phyloP scores from a whole-genome alignment of 108 stramenopile species.

The Nitzschia sp. region DNA sequence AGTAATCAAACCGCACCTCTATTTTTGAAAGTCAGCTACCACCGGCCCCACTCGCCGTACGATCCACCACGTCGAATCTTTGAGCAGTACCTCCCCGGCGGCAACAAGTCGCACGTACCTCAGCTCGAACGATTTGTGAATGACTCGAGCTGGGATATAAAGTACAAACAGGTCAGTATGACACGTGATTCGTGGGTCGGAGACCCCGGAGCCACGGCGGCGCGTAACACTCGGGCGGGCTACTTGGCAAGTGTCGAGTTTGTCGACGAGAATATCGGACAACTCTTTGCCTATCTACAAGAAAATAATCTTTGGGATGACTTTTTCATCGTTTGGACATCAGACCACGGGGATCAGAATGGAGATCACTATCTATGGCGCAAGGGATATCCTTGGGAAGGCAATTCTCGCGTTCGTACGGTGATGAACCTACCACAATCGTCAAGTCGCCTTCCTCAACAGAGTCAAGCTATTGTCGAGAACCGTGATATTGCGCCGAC shows the following conservation, averaged over 20 bases:
- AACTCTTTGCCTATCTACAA: slow-evolving; percentile 18
- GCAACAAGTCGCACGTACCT: neutral
- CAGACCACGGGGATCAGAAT: slow-evolving; percentile 52
- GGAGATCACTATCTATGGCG: slow-evolving; percentile 52
- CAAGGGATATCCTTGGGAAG: slow-evolving; percentile 49
- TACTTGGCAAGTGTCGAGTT: slow-evolving; percentile 50
- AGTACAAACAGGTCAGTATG: slow-evolving; percentile 14
- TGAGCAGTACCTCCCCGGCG: slow-evolving; percentile 28
- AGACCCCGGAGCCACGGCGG: slow-evolving; percentile 27
- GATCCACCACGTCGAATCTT: slow-evolving; percentile 44
- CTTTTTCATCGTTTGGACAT: slow-evolving; percentile 33
- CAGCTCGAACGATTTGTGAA: slow-evolving; percentile 17
- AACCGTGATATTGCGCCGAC: slow-evolving; percentile 42
- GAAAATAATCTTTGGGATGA: slow-evolving; percentile 13
- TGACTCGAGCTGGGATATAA: slow-evolving; percentile 31
- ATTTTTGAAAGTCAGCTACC: slow-evolving; percentile 45
- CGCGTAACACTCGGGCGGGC: slow-evolving; percentile 30
- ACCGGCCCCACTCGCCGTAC: slow-evolving; percentile 50
- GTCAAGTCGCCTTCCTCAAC: neutral
- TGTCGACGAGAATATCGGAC: slow-evolving; percentile 45
- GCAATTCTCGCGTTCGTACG: slow-evolving; percentile 18
- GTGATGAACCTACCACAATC: slow-evolving; percentile 22
- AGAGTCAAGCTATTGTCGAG: slow-evolving; percentile 33
- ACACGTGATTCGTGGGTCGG: slow-evolving; percentile 33
- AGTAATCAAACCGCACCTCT: slow-evolving; percentile 11